Percentiles rank a stretch among this genome's conserved stretches.
Evolutionary conservation across 257 asterid genomes (phyloP).

Genomic region (Nicotiana benthamiana): DNA sequence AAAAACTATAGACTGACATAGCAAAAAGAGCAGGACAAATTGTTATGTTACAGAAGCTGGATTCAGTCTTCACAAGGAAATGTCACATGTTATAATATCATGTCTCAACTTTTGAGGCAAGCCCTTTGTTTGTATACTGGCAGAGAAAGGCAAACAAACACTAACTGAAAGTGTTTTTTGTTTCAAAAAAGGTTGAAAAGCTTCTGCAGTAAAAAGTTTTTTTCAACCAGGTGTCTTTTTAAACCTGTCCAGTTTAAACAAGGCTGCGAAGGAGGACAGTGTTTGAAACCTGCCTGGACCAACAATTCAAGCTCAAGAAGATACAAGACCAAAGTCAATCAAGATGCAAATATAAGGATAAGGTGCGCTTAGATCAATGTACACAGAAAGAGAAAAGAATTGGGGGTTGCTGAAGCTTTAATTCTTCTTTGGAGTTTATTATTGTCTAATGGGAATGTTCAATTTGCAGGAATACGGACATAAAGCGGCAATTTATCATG

Average conservation of each 20-base stretch:
- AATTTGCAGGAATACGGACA: slow-evolving; percentile 70
- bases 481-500: slow-evolving; percentile 87
- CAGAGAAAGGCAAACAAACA: not conserved
- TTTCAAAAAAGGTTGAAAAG: not conserved
- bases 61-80: too few relatives aligned
- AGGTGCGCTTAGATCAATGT: too few relatives aligned
- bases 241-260: too few relatives aligned
- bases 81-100: too few relatives aligned
- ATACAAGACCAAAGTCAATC: too few relatives aligned
- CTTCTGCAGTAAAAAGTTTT: not conserved
- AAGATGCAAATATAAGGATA: too few relatives aligned
- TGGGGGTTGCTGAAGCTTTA: too few relatives aligned
- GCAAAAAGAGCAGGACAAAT: not conserved
- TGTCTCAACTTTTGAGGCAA: slow-evolving; percentile 5
- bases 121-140: not conserved
- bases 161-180: not conserved
- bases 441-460: slow-evolving; percentile 1
- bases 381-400: too few relatives aligned
- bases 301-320: too few relatives aligned
- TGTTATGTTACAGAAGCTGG: too few relatives aligned
- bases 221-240: not conserved
- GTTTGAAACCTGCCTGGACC: too few relatives aligned
- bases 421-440: not conserved
- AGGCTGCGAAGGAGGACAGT: too few relatives aligned
- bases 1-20: not conserved